phyloP scores from a whole-genome alignment of 2,329 filamentous ascomycete genomes.

The Gnomoniopsis sp. region DNA sequence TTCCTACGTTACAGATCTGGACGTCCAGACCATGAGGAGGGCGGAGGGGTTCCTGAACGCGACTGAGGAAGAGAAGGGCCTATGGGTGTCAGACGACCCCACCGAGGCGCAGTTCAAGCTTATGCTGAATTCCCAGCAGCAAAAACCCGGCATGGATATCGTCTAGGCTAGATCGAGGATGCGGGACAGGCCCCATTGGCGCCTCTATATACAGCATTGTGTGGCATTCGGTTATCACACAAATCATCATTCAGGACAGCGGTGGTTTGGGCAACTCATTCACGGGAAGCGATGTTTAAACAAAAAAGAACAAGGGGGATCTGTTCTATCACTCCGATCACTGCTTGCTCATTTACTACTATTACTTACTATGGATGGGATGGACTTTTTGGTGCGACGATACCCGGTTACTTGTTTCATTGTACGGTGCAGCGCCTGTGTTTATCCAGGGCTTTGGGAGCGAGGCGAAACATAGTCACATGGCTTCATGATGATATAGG shows the following conservation, averaged over 20 bases:
- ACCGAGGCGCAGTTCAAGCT: conserved; percentile 56
- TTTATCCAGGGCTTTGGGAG: too few relatives aligned
- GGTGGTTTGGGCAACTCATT: not conserved
- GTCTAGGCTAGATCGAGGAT: not conserved
- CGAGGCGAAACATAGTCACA: too few relatives aligned
- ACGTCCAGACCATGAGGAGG: conserved; percentile 83
- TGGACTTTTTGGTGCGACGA: too few relatives aligned
- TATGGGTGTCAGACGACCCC: conserved; percentile 74
- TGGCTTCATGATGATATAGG: too few relatives aligned
- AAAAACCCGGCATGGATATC: not conserved
- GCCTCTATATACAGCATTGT: not conserved
- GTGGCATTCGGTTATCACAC: too few relatives aligned
- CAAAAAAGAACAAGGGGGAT: not conserved
- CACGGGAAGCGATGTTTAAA: not conserved
- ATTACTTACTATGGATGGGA: not conserved
- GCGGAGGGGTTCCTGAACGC: conserved; percentile 80
- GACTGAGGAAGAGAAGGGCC: conserved; percentile 82
- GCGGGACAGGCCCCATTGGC: not conserved
- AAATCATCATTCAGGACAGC: not conserved
- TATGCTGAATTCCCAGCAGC: conserved; percentile 44
- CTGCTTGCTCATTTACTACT: conserved; percentile 4
- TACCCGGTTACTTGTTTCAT: conserved; percentile 9
- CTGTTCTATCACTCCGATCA: not conserved
- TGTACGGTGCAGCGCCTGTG: too few relatives aligned
- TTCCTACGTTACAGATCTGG: conserved; percentile 86